Percentiles rank a stretch among this genome's conserved stretches.
Evolutionary conservation across 2,329 filamentous ascomycete genomes (phyloP).

Genomic region (Fusarium domesticum): DNA sequence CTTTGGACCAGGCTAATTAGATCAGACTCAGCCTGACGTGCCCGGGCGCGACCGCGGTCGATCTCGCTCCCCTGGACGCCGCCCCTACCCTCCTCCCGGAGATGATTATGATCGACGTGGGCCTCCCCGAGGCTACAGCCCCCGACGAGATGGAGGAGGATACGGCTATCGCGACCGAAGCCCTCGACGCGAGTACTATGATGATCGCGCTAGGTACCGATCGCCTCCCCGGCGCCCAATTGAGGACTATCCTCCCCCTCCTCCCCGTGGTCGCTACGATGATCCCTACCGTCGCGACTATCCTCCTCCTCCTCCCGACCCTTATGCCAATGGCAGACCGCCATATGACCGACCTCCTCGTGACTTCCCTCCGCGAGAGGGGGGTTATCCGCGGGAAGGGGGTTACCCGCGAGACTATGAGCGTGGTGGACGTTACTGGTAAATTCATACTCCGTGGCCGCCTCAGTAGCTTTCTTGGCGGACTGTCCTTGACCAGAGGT

Average conservation of each 20-base stretch:
- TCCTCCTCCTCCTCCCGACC: constrained; percentile 61
- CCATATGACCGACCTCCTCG: constrained; percentile 56
- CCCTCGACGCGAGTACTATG: constrained; percentile 83
- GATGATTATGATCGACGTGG: constrained; percentile 85
- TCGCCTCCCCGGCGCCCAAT: constrained; percentile 75
- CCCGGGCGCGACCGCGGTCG: constrained; percentile 66
- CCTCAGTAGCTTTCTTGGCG: constrained; percentile 27
- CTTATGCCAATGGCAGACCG: constrained; percentile 55
- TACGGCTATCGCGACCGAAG: constrained; percentile 87
- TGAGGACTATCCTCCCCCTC: constrained; percentile 72
- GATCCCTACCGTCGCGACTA: constrained; percentile 74
- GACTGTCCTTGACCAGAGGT: constrained; percentile 37
- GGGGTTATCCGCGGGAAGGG: constrained; percentile 40
- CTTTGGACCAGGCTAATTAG: constrained; percentile 22
- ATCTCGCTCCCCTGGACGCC: constrained; percentile 69
- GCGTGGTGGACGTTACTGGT: constrained; percentile 50
- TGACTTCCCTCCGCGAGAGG: constrained; percentile 47
- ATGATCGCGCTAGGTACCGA: constrained; percentile 75
- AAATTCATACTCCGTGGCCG: constrained; percentile 34
- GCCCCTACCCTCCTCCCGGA: constrained; percentile 64
- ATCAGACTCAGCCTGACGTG: constrained; percentile 75
- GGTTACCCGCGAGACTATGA: constrained; percentile 51
- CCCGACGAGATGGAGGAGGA: constrained; percentile 55
- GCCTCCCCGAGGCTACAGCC: constrained; percentile 77
- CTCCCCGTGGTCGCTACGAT: constrained; percentile 67